Conservation (phyloP, 2,329 filamentous ascomycete genomes). For the Aspergillus felis region DNA sequence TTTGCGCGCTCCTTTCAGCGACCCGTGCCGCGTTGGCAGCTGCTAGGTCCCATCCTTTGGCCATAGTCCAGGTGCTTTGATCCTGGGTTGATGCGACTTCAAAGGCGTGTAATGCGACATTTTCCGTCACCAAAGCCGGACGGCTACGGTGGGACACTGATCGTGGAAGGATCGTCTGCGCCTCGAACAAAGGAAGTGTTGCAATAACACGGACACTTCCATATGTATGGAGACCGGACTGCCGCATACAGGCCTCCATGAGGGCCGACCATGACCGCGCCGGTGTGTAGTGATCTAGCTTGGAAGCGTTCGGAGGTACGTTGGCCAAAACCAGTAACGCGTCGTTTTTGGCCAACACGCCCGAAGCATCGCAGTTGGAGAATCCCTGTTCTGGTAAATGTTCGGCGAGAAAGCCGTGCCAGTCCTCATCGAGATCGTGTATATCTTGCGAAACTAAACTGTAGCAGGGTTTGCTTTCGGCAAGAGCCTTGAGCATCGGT, state of each 20-base stretch:
- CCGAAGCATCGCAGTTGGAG: constrained; percentile 35
- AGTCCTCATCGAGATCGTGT: constrained; percentile 54
- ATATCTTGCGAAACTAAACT: constrained; percentile 52
- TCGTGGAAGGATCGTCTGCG: constrained; percentile 57
- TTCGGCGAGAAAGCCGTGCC: constrained; percentile 35
- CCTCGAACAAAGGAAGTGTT: constrained; percentile 64
- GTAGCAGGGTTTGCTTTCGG: constrained; percentile 46
- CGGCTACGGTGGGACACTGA: constrained; percentile 54
- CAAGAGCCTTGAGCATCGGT: constrained; percentile 58
- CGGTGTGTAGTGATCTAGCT: constrained; percentile 45
- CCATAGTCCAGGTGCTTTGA: constrained; percentile 15
- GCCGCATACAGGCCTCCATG: constrained; percentile 53
- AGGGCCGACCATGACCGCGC: constrained; percentile 56
- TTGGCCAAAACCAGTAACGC: constrained; percentile 71
- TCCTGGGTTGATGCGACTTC: constrained; percentile 52
- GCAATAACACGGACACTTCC: constrained; percentile 76
- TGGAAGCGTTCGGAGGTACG: constrained; percentile 53
- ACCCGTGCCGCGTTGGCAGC: constrained; percentile 24
- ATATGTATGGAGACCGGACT: constrained; percentile 65
- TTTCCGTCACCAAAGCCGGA: constrained; percentile 56
- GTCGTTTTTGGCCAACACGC: constrained; percentile 57
- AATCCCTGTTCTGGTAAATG: constrained; percentile 53
- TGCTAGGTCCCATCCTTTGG: constrained; percentile 24
- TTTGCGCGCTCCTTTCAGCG: constrained; percentile 24
- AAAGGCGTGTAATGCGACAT: constrained; percentile 38